Base-by-base conservation (phyloP, 768 basidiomycete species). In the Russula compacta region DNA sequence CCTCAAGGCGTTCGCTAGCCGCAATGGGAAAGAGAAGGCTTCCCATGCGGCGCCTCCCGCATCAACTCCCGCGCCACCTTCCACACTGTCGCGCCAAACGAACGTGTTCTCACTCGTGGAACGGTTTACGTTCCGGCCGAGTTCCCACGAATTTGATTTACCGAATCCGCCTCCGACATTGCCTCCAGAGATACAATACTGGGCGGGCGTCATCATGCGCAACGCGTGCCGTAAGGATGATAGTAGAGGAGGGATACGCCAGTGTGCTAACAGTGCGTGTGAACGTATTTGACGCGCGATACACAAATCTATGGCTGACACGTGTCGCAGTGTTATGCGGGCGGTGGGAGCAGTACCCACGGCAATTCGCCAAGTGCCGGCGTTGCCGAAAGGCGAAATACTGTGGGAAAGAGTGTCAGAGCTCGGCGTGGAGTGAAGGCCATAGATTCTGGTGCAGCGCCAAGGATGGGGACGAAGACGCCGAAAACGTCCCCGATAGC, bases 121-220 rank as follows among this genome's bases (percentile, higher is more conserved):
- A 71, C 77, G 94, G 36, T 99, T 97, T 75, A 99, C 95, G 0
- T 97, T 93, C 78, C 84, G 93, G 55, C 92, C 95, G 0, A 89
- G 89, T 55, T 84, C 89, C 10, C 82, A 84, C 0, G 93, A 95
- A 69, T 81, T 81, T 19, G 84, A 86, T 64, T 75, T 86, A 56
- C 82, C 82, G 6, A 83, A 83, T 56, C 83, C 85, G 0, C 85
- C 74, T 5, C 86, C 87, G 3, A 79, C 83, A 51, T 75, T 94
- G 7, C 92, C 94, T 0, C 77, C 80, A 10, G 95, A 98, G 71
- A 95, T 99, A 24, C 92, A 97, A 73, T 97, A 98, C 68, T 98
- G 97, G 97, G 97, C 95, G 0, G 93, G 94, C 3, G 95, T 98
- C n/a, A 97, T 98, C 69, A 99, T 98, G 97, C 82, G 97, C 55